Base-by-base conservation (phyloP, 2,329 filamentous ascomycete genomes). In the Penicillium sp. region DNA sequence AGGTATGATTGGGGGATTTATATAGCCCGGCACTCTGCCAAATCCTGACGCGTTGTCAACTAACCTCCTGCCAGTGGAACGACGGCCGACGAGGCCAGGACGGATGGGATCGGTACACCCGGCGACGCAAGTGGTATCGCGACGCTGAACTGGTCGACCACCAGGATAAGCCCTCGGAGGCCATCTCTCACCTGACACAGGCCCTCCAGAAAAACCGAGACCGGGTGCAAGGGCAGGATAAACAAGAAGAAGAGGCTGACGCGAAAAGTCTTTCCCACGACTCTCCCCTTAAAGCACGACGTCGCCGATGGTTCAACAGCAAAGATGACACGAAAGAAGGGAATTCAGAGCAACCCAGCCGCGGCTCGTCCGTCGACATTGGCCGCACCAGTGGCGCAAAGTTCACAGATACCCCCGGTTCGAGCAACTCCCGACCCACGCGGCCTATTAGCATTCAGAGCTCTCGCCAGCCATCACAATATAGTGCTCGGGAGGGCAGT, bases 61-160 rank as follows among this genome's bases (percentile, higher is more conserved):
- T 53, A 58, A 42, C 53, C 45, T 9, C 27, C 1, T 8, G 11
- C 46, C 42, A 94, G 85, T 98, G 93, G 93, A 85, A 90, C 66
- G 86, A 88, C 58, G 90, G 90, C 13, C 85, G 87, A 12, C 81
- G 89, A 50, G 88, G 88, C 3, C 78, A 81, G 65, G 93, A 98
- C 60, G 88, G 90, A 45, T 98, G 93, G 93, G 88, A 88, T 36
- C 83, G 89, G 48, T 98, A 95, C 77, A 98, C 93, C 0, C 82
- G 93, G 11, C 82, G 93, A 24, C 76, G 93, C 53, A 96, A 97
- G 71, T 98, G 93, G 93, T 93, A 89, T 64, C 86, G 93, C 35
- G 93, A 97, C 64, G 93, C 93, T 8, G 93, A 98, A 71, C 80
- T 98, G 3, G 88, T 96, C 32, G 93, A 98, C 64, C 70, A 36